These are phyloP conservation scores for Parascedosporium putredinis DNA, from an alignment of 2,329 filamentous ascomycete species.

Conservation along the genomic window DNA sequence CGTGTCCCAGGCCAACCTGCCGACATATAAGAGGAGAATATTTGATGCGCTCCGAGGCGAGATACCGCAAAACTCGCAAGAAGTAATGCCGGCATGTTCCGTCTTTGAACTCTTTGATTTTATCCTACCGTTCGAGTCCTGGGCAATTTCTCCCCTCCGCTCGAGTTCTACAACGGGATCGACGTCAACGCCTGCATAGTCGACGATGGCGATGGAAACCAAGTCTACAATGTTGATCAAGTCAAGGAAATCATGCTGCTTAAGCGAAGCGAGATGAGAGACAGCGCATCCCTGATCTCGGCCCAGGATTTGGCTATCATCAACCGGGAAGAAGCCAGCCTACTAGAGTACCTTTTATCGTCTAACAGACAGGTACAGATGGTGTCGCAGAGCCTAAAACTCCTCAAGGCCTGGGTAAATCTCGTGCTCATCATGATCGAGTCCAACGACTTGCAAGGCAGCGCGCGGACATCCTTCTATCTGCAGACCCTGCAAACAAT, in stretches of 20 bases:
- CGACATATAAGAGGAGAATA: conserved; percentile 58
- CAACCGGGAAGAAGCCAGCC: conserved; percentile 47
- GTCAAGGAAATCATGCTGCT: conserved; percentile 65
- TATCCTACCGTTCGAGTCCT: conserved; percentile 43
- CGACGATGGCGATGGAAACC: conserved; percentile 45
- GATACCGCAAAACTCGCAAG: conserved; percentile 54
- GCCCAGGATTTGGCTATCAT: conserved; percentile 38
- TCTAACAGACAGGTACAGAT: conserved; percentile 55
- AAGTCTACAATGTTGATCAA: conserved; percentile 58
- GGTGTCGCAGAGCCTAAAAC: conserved; percentile 46
- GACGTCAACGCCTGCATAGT: conserved; percentile 53
- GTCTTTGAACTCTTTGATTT: conserved; percentile 95
- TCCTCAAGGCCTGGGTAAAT: conserved; percentile 76
- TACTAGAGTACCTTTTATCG: conserved; percentile 51
- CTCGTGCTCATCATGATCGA: conserved; percentile 76
- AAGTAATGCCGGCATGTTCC: conserved; percentile 57
- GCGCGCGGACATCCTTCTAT: conserved; percentile 65
- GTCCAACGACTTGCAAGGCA: conserved; percentile 66
- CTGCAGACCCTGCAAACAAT: conserved; percentile 80
- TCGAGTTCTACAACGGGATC: conserved; percentile 53
- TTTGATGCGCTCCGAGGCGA: conserved; percentile 70
- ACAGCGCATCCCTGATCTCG: conserved; percentile 35
- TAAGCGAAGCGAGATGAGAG: conserved; percentile 51
- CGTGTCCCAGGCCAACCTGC: conserved; percentile 59
- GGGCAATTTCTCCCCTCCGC: conserved; percentile 40